phyloP scores from a whole-genome alignment of 345 rosid genomes.

The Kandelia obovata region DNA sequence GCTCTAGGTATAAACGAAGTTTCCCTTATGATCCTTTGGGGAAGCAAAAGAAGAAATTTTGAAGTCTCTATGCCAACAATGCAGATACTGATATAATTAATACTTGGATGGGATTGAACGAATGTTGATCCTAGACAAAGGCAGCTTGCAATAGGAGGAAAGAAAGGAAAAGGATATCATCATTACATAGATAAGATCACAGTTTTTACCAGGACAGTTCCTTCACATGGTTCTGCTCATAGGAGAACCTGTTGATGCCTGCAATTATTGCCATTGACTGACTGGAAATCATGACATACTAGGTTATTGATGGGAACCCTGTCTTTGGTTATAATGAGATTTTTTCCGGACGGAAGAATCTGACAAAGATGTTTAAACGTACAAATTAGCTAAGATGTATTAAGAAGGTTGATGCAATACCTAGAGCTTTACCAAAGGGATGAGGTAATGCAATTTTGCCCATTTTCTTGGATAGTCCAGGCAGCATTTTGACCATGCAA shows the following conservation, averaged over 20 bases:
- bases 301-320: constrained; percentile 22
- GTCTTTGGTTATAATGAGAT: constrained; percentile 7
- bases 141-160: constrained; percentile 20
- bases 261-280: constrained; percentile 32
- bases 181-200: constrained; percentile 20
- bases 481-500: no score
- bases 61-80: constrained; percentile 17
- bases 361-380: no score
- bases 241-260: constrained; percentile 19
- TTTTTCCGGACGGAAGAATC: no score
- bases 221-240: constrained; percentile 18
- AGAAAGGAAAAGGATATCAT: constrained; percentile 7
- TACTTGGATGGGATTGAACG: constrained; percentile 32
- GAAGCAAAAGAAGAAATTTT: constrained; percentile 20
- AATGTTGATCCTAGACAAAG: constrained; percentile 25
- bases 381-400: no score
- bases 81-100: constrained; percentile 36
- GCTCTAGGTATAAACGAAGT: constrained; percentile 29
- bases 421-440: no score
- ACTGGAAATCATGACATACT: constrained; percentile 17
- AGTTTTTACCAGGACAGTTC: constrained; percentile 21
- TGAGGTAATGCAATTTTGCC: no score
- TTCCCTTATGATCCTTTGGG: constrained; percentile 25
- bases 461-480: no score
- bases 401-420: no score